These are phyloP conservation scores for Paspalum vaginatum DNA, from an alignment of 176 grass and related monocot species.

Conservation along the genomic window DNA sequence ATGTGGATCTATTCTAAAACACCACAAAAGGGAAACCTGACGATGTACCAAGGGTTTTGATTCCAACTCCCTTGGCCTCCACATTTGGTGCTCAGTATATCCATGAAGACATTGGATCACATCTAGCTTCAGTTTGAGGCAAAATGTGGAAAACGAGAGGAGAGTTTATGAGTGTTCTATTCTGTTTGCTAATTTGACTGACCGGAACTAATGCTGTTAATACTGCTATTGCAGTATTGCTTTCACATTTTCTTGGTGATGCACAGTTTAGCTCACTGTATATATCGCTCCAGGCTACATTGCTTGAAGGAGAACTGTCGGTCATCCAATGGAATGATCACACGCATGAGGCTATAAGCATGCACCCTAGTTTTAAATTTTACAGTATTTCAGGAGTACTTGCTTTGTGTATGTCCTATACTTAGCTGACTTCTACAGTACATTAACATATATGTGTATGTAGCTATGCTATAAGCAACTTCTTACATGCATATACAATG, in stretches of 20 bases:
- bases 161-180: not conserved
- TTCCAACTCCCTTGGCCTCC: not conserved
- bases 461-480: not conserved
- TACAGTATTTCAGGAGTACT: not conserved
- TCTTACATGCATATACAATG: not conserved
- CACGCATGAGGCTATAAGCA: not conserved
- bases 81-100: not conserved
- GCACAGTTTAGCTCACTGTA: not conserved
- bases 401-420: not conserved
- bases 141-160: not conserved
- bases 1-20: not conserved
- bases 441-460: not conserved
- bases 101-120: not conserved
- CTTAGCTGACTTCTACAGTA: not conserved
- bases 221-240: too few relatives aligned
- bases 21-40: not conserved
- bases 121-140: not conserved
- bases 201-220: not conserved
- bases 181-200: not conserved
- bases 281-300: not conserved
- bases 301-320: not conserved
- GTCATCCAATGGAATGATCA: not conserved
- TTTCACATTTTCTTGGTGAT: not conserved
- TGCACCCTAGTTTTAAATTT: not conserved
- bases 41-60: not conserved